phyloP scores from a whole-genome alignment of 2,329 filamentous ascomycete genomes.

The Pezicula carpinea region DNA sequence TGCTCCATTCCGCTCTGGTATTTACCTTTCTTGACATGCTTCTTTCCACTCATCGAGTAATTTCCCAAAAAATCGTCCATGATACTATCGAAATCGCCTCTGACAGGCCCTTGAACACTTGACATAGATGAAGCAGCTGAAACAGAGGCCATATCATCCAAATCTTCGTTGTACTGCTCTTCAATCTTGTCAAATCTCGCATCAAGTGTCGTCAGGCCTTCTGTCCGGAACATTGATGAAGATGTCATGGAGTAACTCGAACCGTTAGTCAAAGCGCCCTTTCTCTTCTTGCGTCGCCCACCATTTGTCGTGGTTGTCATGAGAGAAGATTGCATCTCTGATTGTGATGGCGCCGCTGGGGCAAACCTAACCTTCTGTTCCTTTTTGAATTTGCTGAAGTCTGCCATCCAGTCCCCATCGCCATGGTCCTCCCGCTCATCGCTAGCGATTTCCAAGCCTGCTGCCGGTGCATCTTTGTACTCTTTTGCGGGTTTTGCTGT shows the following conservation, averaged over 20 bases:
- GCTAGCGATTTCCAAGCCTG: conserved; percentile 40
- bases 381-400: conserved; percentile 93
- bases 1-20: conserved; percentile 80
- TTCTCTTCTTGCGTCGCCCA: conserved; percentile 86
- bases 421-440: conserved; percentile 54
- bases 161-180: conserved; percentile 67
- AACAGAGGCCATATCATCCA: conserved; percentile 56
- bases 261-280: conserved; percentile 83
- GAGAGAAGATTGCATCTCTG: conserved; percentile 64
- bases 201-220: conserved; percentile 80
- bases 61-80: conserved; percentile 88
- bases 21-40: conserved; percentile 73
- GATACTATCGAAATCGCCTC: conserved; percentile 80
- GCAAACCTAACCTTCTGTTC: conserved; percentile 53
- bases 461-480: conserved; percentile 36
- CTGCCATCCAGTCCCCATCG: conserved; percentile 81
- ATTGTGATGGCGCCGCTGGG: conserved; percentile 43
- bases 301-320: conserved; percentile 75
- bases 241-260: conserved; percentile 91
- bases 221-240: conserved; percentile 80
- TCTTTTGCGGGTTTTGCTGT: conserved; percentile 71
- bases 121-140: conserved; percentile 63
- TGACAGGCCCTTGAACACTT: conserved; percentile 61
- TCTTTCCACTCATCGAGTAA: conserved; percentile 68
- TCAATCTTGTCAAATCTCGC: conserved; percentile 89